Percentiles rank a stretch among this genome's conserved stretches.
These are phyloP conservation scores for Polygonum aviculare DNA, from an alignment of 148 eudicot genomes.

Conservation along the genomic window DNA sequence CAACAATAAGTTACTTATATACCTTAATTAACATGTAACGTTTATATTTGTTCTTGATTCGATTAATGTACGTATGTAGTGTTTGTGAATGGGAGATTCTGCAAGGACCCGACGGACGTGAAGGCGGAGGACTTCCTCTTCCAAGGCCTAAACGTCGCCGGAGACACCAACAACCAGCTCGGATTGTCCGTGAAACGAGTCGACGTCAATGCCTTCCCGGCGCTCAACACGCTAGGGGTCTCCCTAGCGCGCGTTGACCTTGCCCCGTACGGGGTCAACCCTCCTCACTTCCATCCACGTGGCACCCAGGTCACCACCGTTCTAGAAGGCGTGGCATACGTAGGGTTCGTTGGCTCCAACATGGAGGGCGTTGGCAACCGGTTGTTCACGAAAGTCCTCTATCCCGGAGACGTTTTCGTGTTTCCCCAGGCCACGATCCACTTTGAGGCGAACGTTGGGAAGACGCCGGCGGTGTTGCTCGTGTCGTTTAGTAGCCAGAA, in stretches of 20 bases:
- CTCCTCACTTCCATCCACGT: conserved; percentile 7
- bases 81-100: conserved; percentile 13
- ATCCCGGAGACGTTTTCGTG: conserved; percentile 19
- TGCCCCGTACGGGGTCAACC: not conserved
- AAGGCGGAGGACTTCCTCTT: conserved; percentile 11
- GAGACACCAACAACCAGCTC: conserved; percentile 11
- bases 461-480: conserved; percentile 8
- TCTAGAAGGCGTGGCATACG: conserved; percentile 14
- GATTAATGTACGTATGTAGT: not conserved
- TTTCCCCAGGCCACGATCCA: conserved; percentile 19
- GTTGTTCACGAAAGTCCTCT: conserved; percentile 17
- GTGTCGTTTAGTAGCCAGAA: conserved; percentile 16
- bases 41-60: too few relatives aligned
- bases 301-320: conserved; percentile 16
- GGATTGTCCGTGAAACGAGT: conserved; percentile 11
- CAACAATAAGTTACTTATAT: too few relatives aligned
- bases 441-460: conserved; percentile 18
- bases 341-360: conserved; percentile 14
- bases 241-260: not conserved
- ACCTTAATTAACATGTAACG: too few relatives aligned
- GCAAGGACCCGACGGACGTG: conserved; percentile 12
- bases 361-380: not conserved
- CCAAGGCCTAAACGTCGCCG: not conserved
- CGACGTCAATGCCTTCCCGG: not conserved
- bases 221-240: conserved; percentile 10